phyloP scores from a whole-genome alignment of 2,329 filamentous ascomycete genomes.

The Onygenales sp. region DNA sequence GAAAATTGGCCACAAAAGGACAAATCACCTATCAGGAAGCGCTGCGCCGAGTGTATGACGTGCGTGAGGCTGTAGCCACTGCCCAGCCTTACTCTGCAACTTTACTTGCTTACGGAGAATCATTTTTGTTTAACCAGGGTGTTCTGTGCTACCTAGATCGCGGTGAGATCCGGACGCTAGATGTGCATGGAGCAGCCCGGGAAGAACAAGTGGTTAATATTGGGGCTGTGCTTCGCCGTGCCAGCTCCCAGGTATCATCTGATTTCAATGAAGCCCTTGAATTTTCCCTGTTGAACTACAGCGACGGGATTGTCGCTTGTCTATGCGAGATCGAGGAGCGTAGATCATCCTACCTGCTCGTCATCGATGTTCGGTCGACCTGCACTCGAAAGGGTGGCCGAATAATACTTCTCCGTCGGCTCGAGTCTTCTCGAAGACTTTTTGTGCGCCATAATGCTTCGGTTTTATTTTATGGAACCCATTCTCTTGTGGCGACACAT shows the following conservation, averaged over 20 bases:
- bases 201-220: slow-evolving; percentile 47
- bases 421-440: slow-evolving; percentile 45
- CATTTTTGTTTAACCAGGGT: slow-evolving; percentile 55
- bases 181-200: slow-evolving; percentile 42
- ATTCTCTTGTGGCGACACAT: slow-evolving; percentile 44
- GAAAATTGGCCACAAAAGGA: slow-evolving; percentile 25
- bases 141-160: slow-evolving; percentile 54
- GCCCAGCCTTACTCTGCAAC: slow-evolving; percentile 54
- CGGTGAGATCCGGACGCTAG: slow-evolving; percentile 47
- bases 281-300: slow-evolving; percentile 49
- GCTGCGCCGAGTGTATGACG: slow-evolving; percentile 52
- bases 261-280: slow-evolving; percentile 33
- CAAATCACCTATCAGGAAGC: slow-evolving; percentile 42
- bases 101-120: slow-evolving; percentile 50
- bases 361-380: slow-evolving; percentile 34
- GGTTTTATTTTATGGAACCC: slow-evolving; percentile 58
- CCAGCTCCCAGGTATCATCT: slow-evolving; percentile 18
- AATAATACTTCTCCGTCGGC: slow-evolving; percentile 32
- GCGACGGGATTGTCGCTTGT: slow-evolving; percentile 49
- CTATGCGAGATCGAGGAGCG: slow-evolving; percentile 39
- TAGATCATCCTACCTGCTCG: slow-evolving; percentile 44
- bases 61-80: slow-evolving; percentile 49
- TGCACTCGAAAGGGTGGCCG: slow-evolving; percentile 13
- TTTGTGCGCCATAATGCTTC: slow-evolving; percentile 57
- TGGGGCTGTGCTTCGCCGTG: slow-evolving; percentile 25